These are phyloP conservation scores for Millerozyma acaciae DNA, from an alignment of 805 yeast species.

Conservation along the genomic window DNA sequence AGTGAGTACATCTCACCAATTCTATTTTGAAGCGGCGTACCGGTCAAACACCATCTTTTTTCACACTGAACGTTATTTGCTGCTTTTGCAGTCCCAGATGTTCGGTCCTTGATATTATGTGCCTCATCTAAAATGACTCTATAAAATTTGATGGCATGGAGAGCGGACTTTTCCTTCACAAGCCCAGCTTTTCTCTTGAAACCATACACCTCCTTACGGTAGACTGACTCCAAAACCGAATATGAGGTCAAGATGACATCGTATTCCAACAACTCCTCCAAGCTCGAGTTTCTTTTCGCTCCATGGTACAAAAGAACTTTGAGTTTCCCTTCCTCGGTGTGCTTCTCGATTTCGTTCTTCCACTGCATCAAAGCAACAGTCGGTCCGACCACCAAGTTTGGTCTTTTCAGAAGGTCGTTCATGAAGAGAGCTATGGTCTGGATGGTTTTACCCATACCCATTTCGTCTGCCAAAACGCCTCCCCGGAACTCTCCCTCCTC, in stretches of 20 bases:
- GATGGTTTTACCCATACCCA: slow-evolving; percentile 99
- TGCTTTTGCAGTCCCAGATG: slow-evolving; percentile 89
- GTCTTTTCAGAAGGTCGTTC: slow-evolving; percentile 60
- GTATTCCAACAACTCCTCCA: slow-evolving; percentile 53
- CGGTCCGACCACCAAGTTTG: slow-evolving; percentile 91
- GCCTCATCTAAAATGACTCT: slow-evolving; percentile 94
- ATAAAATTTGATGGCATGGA: slow-evolving; percentile 74
- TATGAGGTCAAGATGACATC: slow-evolving; percentile 91
- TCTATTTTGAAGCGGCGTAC: slow-evolving; percentile 94
- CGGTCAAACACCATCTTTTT: slow-evolving; percentile 88
- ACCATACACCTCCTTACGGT: slow-evolving; percentile 78
- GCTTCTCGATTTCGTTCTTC: slow-evolving; percentile 87
- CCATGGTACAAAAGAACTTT: slow-evolving; percentile 81
- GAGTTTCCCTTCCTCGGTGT: slow-evolving; percentile 63
- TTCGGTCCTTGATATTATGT: slow-evolving; percentile 93
- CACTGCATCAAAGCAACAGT: slow-evolving; percentile 99
- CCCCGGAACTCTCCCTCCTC: slow-evolving; percentile 79
- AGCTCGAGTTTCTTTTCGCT: slow-evolving; percentile 60
- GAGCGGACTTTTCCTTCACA: slow-evolving; percentile 68
- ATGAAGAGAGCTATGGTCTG: slow-evolving; percentile 89
- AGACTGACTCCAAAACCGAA: slow-evolving; percentile 85
- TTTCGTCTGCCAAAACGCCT: slow-evolving; percentile 95
- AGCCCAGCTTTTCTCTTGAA: slow-evolving; percentile 67
- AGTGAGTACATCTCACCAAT: slow-evolving; percentile 95
- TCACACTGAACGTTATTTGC: slow-evolving; percentile 69